A percentile compares a stretch with the other conserved stretches of the same genome.
phyloP scores from a whole-genome alignment of 192 early-diverging fungal species.

The Coemansia sp. region DNA sequence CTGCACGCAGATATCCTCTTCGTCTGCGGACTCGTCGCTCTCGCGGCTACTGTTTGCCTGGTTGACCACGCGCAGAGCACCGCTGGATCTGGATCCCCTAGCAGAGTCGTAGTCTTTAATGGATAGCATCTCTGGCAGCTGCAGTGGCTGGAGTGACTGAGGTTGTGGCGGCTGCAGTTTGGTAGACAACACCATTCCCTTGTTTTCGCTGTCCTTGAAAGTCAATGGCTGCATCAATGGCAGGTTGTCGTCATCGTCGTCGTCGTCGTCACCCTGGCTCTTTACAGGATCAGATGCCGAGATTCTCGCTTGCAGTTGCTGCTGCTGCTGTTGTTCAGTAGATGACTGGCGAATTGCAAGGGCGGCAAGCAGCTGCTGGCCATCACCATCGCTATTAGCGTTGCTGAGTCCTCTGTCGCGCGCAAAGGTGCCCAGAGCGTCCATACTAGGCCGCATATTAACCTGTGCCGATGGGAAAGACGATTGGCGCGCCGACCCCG shows the following conservation, averaged over 20 bases:
- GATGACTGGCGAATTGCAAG: too few relatives aligned
- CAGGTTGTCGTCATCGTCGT: neutral
- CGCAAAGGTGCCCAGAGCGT: constrained; percentile 18
- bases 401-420: neutral
- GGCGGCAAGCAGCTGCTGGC: too few relatives aligned
- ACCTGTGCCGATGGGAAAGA: constrained; percentile 14
- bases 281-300: too few relatives aligned
- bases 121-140: too few relatives aligned
- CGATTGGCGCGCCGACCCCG: constrained; percentile 16
- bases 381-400: neutral
- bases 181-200: neutral
- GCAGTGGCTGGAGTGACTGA: too few relatives aligned
- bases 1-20: neutral
- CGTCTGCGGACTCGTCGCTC: constrained; percentile 3
- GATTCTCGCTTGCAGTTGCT: too few relatives aligned
- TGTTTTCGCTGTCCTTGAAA: too few relatives aligned
- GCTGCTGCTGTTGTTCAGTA: too few relatives aligned
- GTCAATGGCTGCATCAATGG: constrained; percentile 1
- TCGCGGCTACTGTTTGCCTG: neutral
- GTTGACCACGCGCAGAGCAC: neutral
- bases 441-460: constrained; percentile 23
- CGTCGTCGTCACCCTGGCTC: neutral
- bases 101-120: neutral
- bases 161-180: too few relatives aligned
- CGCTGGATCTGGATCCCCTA: neutral